Percentiles rank a stretch among this genome's conserved stretches.
Conservation (phyloP, 192 early-diverging fungal species). For the Mortierella antarctica region DNA sequence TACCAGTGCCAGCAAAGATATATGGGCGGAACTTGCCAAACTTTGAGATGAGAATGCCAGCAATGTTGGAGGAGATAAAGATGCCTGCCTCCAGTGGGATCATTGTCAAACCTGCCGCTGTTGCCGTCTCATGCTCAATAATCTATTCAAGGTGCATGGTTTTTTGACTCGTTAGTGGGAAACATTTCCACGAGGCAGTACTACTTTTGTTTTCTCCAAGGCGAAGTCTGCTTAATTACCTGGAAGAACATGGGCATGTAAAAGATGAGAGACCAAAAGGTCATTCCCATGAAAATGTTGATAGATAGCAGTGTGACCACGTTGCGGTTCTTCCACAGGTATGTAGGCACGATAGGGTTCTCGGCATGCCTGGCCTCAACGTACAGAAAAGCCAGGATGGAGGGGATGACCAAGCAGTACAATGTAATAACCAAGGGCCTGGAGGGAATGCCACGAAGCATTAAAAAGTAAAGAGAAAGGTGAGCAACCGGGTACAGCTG, state of each 20-base stretch:
- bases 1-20: constrained; percentile 68
- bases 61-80: constrained; percentile 71
- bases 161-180: too few species aligned
- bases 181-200: too few species aligned
- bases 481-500: too few species aligned
- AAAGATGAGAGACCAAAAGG: constrained; percentile 72
- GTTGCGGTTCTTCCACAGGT: constrained; percentile 73
- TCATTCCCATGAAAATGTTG: constrained; percentile 72
- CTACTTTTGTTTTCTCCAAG: too few species aligned
- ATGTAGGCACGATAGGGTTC: constrained; percentile 79
- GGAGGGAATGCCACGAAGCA: constrained; percentile 46
- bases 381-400: constrained; percentile 64
- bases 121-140: constrained; percentile 77
- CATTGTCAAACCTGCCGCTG: constrained; percentile 75
- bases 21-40: constrained; percentile 73
- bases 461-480: constrained; percentile 52
- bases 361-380: constrained; percentile 74
- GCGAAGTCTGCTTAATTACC: constrained; percentile 36
- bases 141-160: constrained; percentile 12
- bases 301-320: constrained; percentile 68
- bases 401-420: constrained; percentile 56
- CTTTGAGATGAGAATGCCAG: constrained; percentile 74
- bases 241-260: constrained; percentile 87
- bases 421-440: constrained; percentile 63
- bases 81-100: constrained; percentile 78